Percentiles rank a stretch among this genome's conserved stretches.
These are phyloP conservation scores for Daldinia caldariorum DNA, from an alignment of 495 filamentous ascomycete species.

Conservation along the genomic window DNA sequence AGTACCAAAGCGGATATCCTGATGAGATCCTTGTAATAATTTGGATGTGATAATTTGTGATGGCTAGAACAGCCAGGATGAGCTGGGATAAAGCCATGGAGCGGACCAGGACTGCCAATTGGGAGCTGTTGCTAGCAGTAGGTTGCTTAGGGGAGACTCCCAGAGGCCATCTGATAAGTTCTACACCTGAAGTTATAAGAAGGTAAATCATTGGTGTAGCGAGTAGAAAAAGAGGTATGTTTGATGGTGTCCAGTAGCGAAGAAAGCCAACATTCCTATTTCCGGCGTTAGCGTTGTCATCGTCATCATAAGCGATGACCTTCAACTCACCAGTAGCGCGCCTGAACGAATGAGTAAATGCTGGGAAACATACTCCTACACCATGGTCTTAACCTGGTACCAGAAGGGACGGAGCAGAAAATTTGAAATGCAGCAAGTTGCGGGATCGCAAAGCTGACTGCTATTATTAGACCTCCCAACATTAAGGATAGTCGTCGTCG, in stretches of 20 bases:
- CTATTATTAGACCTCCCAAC: slow-evolving; percentile 73
- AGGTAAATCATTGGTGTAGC: slow-evolving; percentile 81
- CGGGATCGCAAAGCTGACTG: slow-evolving; percentile 71
- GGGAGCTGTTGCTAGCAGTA: neutral
- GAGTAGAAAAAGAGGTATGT: slow-evolving; percentile 87
- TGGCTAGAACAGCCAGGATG: slow-evolving; percentile 72
- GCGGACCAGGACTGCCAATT: slow-evolving; percentile 49
- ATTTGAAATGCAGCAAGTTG: slow-evolving; percentile 78
- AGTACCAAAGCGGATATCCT: slow-evolving; percentile 90
- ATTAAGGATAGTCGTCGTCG: slow-evolving; percentile 65
- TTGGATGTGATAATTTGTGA: slow-evolving; percentile 88
- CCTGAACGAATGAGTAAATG: slow-evolving; percentile 91
- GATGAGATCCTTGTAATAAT: slow-evolving; percentile 91
- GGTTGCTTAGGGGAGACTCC: slow-evolving; percentile 24
- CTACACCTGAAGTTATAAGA: slow-evolving; percentile 69
- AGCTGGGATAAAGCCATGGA: slow-evolving; percentile 78
- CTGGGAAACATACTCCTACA: slow-evolving; percentile 76
- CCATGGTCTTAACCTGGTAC: slow-evolving; percentile 69
- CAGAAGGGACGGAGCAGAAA: slow-evolving; percentile 66
- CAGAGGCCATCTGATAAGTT: slow-evolving; percentile 46
- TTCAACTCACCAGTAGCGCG: slow-evolving; percentile 77
- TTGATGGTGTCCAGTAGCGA: slow-evolving; percentile 87
- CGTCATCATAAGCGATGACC: slow-evolving; percentile 7
- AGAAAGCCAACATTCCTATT: slow-evolving; percentile 85
- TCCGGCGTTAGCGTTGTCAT: slow-evolving; percentile 16